Evolutionary conservation across 805 yeast genomes (phyloP).

Genomic region (Candida stauntonica): DNA sequence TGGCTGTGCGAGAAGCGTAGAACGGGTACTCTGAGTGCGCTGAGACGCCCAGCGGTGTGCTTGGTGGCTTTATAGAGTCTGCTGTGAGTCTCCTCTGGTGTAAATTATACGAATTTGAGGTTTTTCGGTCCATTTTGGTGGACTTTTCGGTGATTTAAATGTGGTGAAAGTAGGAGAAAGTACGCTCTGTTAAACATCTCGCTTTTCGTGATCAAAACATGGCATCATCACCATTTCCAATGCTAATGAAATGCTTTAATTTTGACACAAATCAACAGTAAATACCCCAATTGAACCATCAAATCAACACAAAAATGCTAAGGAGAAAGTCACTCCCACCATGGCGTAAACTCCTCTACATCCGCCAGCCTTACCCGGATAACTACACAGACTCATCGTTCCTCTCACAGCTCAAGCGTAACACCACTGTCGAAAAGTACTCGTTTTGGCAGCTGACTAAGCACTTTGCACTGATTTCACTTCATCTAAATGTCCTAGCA

Average conservation of each 20-base stretch:
- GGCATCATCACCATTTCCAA: no score
- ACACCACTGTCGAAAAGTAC: slow-evolving; percentile 67
- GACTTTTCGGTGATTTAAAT: no score
- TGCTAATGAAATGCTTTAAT: no score
- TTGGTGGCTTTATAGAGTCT: slow-evolving; percentile 1
- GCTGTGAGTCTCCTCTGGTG: not conserved
- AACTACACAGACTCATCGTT: slow-evolving; percentile 83
- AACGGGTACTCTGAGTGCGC: slow-evolving; percentile 1
- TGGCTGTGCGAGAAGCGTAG: slow-evolving; percentile 1
- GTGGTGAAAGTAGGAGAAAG: no score
- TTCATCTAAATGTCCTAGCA: slow-evolving; percentile 61
- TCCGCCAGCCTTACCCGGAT: slow-evolving; percentile 83
- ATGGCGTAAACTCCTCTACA: slow-evolving; percentile 86
- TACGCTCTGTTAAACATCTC: no score
- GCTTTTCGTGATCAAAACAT: no score
- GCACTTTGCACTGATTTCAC: slow-evolving; percentile 65
- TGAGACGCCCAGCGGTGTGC: not conserved
- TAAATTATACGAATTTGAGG: no score
- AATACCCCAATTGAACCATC: no score
- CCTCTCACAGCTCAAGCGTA: slow-evolving; percentile 72
- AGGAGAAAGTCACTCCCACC: slow-evolving; percentile 28
- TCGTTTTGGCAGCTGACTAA: slow-evolving; percentile 57
- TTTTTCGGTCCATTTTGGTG: no score
- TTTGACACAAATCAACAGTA: no score
- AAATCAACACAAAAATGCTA: no score